Conservation (phyloP, 2,329 filamentous ascomycete species). For the Diaporthe sp. region DNA sequence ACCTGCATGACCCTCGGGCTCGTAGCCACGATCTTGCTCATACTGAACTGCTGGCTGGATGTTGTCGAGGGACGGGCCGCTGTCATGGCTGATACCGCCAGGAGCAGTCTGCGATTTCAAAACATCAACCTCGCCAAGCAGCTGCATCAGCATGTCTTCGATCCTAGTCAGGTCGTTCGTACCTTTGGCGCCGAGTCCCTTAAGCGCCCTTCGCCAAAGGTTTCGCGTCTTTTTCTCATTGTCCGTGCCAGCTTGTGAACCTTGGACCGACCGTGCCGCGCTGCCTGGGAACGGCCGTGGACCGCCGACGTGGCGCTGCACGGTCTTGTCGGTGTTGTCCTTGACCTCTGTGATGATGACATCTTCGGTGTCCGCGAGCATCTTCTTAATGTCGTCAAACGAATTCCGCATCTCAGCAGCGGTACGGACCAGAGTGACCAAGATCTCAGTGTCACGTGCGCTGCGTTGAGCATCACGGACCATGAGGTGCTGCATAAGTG, state of each 20-base stretch:
- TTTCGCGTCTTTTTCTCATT: slow-evolving; percentile 85
- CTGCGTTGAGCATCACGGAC: slow-evolving; percentile 97
- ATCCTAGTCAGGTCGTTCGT: slow-evolving; percentile 90
- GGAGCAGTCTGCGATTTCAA: slow-evolving; percentile 74
- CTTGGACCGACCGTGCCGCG: slow-evolving; percentile 70
- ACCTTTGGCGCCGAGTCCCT: slow-evolving; percentile 89
- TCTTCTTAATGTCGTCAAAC: slow-evolving; percentile 94
- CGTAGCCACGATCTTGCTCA: slow-evolving; percentile 81
- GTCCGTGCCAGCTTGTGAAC: slow-evolving; percentile 70
- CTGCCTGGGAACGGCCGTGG: slow-evolving; percentile 85
- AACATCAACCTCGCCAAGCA: slow-evolving; percentile 91
- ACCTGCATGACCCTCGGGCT: slow-evolving; percentile 84
- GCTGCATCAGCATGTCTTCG: slow-evolving; percentile 91
- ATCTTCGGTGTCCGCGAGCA: slow-evolving; percentile 91
- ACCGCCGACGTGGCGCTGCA: slow-evolving; percentile 85
- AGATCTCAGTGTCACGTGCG: slow-evolving; percentile 94
- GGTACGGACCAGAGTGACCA: slow-evolving; percentile 92
- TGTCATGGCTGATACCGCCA: slow-evolving; percentile 60
- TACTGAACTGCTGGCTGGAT: slow-evolving; percentile 73
- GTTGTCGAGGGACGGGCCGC: slow-evolving; percentile 77
- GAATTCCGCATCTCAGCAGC: slow-evolving; percentile 97
- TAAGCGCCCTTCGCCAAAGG: slow-evolving; percentile 93
- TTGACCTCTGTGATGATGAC: slow-evolving; percentile 90
- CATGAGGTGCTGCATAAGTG: slow-evolving; percentile 98
- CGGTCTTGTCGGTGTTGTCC: slow-evolving; percentile 87